phyloP scores from a whole-genome alignment of 2,329 filamentous ascomycete genomes.

The Didymella sp. region DNA sequence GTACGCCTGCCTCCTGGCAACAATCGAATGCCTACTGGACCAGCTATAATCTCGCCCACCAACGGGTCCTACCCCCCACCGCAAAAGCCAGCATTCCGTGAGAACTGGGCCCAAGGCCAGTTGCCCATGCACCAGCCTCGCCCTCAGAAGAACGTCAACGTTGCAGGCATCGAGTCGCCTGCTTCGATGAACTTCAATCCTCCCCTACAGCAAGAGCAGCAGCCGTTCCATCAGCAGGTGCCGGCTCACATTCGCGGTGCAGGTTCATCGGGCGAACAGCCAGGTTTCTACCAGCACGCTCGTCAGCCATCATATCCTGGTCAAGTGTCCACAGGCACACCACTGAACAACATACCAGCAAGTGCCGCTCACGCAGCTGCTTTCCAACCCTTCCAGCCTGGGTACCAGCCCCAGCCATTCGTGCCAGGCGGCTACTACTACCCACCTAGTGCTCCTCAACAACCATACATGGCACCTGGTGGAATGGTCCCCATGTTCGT shows the following conservation, averaged over 20 bases:
- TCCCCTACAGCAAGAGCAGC: conserved; percentile 72
- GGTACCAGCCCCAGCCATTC: conserved; percentile 58
- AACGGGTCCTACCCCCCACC: conserved; percentile 57
- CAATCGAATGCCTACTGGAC: conserved; percentile 46
- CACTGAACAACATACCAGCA: conserved; percentile 90
- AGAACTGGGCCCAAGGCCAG: conserved; percentile 63
- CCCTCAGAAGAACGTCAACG: conserved; percentile 91
- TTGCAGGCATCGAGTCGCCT: conserved; percentile 90
- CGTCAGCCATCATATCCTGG: conserved; percentile 74
- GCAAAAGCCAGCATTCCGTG: conserved; percentile 63
- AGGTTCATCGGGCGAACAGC: conserved; percentile 53
- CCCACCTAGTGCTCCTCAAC: conserved; percentile 47
- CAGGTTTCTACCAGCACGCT: conserved; percentile 65
- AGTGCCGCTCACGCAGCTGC: conserved; percentile 87
- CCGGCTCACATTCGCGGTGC: conserved; percentile 72
- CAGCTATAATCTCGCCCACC: conserved; percentile 42
- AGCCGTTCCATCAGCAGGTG: conserved; percentile 95
- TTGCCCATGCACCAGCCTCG: conserved; percentile 91
- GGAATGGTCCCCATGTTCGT: conserved; percentile 64
- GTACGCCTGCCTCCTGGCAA: conserved; percentile 78
- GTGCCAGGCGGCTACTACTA: conserved; percentile 69
- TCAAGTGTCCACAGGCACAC: conserved; percentile 76
- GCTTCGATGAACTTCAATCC: conserved; percentile 66
- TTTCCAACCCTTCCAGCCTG: conserved; percentile 73
- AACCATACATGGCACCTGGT: conserved; percentile 55